Evolutionary conservation across 768 basidiomycete species (phyloP), one percentile per base, ranked within the genome.

Genomic region (Mycena olivaceomarginata): DNA sequence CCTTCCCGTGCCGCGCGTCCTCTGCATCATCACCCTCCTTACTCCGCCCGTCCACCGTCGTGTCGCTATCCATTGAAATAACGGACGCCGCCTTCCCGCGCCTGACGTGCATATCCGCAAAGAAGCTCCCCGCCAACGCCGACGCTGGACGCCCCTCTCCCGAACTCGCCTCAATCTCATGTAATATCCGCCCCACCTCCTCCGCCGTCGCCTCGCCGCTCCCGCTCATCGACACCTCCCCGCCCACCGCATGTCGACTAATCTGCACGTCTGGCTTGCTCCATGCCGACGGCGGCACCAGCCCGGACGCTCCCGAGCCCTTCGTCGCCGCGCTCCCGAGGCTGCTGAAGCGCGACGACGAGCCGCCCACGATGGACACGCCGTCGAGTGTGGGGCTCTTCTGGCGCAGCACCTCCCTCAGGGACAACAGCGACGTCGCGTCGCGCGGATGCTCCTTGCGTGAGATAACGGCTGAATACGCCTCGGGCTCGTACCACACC

Each of bases 361-460:
- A 73, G 40, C 70, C 18, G 12, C 70, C 40, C 7, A 79, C 51
- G 22, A 73, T 63, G 39, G 46, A 22, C 74, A 57, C 65, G 75
- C 10, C 74, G 43, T 90, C 90, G 13, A 82, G 31, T 3, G 31
- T 80, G 10, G 89, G 87, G 0, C 86, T 83, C 77, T 91, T 91
- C 72, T 92, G 90, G 15, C 93, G 88, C 8, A 95, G 84, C 11
- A 94, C 93, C 43, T 93, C 93, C 2, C 92, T 87, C 15, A 95
- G 85, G 0, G 91, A 90, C 8, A 94, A 84, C 0, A 94, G 79
- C 1, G 91, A 89, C 0, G 92, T 87, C 0, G 89, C 87, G 77
- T 95, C 94, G 20, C 90, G 88, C 0, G 92, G 90, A 77, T 93
- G 90, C 73, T 93, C 92, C 80, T 92, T 94, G 13, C 94, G 85